Percentiles rank a stretch among this genome's conserved stretches.
phyloP scores from a whole-genome alignment of 768 basidiomycete species.

The Saitozyma podzolica region DNA sequence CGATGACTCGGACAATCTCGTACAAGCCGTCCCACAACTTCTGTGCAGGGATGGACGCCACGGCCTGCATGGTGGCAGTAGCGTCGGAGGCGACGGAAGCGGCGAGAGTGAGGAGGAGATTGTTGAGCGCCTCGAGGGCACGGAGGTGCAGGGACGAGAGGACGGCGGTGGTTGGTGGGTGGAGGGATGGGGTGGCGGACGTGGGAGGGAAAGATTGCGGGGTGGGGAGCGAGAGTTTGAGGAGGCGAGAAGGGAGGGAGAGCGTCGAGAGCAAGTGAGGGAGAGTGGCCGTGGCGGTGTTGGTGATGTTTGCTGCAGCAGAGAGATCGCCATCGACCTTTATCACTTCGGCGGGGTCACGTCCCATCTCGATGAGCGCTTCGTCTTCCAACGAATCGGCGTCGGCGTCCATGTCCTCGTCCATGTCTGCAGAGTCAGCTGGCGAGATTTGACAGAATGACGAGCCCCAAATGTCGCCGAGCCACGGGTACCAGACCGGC shows the following conservation, averaged over 20 bases:
- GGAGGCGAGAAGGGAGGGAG: slow-evolving; percentile 62
- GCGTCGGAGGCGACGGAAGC: slow-evolving; percentile 51
- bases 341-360: slow-evolving; percentile 35
- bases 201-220: slow-evolving; percentile 75
- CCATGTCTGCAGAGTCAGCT: slow-evolving; percentile 30
- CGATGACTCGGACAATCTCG: slow-evolving; percentile 44
- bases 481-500: too few species aligned
- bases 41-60: slow-evolving; percentile 62
- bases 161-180: slow-evolving; percentile 85
- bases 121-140: slow-evolving; percentile 86
- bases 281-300: slow-evolving; percentile 40
- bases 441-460: background rate
- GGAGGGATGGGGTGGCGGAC: slow-evolving; percentile 65
- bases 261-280: slow-evolving; percentile 62
- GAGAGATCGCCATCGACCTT: slow-evolving; percentile 54
- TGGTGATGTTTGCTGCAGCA: slow-evolving; percentile 49
- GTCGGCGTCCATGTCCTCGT: slow-evolving; percentile 38
- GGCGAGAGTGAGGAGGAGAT: slow-evolving; percentile 75
- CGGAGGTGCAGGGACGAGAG: slow-evolving; percentile 79
- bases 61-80: slow-evolving; percentile 46
- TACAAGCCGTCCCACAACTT: slow-evolving; percentile 55
- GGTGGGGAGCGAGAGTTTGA: slow-evolving; percentile 72
- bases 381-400: slow-evolving; percentile 34
- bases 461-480: too few species aligned
- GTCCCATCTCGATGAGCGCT: slow-evolving; percentile 39